Evolutionary conservation across 345 rosid genomes (phyloP).

Genomic region (Toxicodendron radicans): DNA sequence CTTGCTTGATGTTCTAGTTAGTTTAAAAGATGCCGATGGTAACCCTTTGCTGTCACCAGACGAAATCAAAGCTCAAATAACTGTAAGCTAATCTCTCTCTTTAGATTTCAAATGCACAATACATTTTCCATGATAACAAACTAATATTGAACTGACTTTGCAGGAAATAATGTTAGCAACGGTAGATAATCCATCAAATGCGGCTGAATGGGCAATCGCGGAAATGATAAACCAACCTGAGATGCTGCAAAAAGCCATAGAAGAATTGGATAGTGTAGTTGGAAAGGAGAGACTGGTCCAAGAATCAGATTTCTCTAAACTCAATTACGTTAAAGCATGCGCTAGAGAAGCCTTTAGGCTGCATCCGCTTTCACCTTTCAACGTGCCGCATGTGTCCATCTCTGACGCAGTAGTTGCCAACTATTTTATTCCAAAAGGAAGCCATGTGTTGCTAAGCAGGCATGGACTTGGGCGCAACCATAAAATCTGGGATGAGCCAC

Average conservation of each 20-base stretch:
- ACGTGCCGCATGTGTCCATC: constrained; percentile 41
- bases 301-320: constrained; percentile 44
- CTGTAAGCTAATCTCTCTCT: constrained; percentile 23
- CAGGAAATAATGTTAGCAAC: constrained; percentile 56
- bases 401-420: constrained; percentile 30
- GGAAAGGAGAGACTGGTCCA: constrained; percentile 52
- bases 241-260: constrained; percentile 37
- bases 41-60: constrained; percentile 35
- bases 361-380: constrained; percentile 50
- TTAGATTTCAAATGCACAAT: neutral
- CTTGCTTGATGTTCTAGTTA: constrained; percentile 42
- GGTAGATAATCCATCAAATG: constrained; percentile 62
- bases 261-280: constrained; percentile 45
- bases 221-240: constrained; percentile 55
- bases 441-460: constrained; percentile 44
- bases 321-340: constrained; percentile 53
- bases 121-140: too few species aligned
- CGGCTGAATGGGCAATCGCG: constrained; percentile 52
- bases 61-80: constrained; percentile 52
- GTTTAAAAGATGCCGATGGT: constrained; percentile 30
- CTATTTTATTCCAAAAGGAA: constrained; percentile 59
- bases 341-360: constrained; percentile 51
- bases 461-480: constrained; percentile 49
- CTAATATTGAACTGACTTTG: neutral
- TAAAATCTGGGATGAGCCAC: constrained; percentile 47